phyloP scores from a whole-genome alignment of 495 filamentous ascomycete species.

The Pyrenopolyporus hunteri region DNA sequence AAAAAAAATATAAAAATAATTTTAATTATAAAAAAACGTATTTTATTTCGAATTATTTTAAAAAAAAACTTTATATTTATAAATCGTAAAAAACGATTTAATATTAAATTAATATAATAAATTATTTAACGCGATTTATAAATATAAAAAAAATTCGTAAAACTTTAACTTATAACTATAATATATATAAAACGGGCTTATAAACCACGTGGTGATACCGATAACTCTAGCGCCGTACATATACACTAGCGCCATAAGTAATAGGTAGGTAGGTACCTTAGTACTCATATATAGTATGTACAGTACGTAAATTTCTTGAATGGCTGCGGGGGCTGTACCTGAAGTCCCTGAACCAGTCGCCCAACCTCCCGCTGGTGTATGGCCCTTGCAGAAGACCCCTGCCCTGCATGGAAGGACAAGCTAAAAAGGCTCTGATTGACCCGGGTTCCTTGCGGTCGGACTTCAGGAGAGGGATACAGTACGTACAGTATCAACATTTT shows the following conservation, averaged over 20 bases:
- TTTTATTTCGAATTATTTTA: too few species aligned
- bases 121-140: too few species aligned
- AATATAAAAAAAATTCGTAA: too few species aligned
- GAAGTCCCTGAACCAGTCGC: constrained; percentile 20
- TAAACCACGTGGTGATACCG: neutral
- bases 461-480: constrained; percentile 32
- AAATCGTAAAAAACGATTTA: too few species aligned
- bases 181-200: too few species aligned
- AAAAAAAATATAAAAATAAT: too few species aligned
- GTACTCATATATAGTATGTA: constrained; percentile 25
- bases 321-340: constrained; percentile 14
- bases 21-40: too few species aligned
- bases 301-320: constrained; percentile 21
- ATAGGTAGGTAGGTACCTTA: too few species aligned
- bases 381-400: constrained; percentile 38
- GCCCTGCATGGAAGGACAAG: constrained; percentile 25
- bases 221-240: neutral
- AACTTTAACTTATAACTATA: too few species aligned
- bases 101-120: too few species aligned
- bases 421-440: constrained; percentile 31
- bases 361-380: constrained; percentile 18
- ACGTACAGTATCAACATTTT: constrained; percentile 29
- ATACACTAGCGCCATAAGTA: too few species aligned
- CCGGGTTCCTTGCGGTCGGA: constrained; percentile 14
- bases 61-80: too few species aligned